Percentiles rank a stretch among this genome's conserved stretches.
Evolutionary conservation across 1,284 basidiomycete genomes (phyloP).

Genomic region (Trichosporon sp.): DNA sequence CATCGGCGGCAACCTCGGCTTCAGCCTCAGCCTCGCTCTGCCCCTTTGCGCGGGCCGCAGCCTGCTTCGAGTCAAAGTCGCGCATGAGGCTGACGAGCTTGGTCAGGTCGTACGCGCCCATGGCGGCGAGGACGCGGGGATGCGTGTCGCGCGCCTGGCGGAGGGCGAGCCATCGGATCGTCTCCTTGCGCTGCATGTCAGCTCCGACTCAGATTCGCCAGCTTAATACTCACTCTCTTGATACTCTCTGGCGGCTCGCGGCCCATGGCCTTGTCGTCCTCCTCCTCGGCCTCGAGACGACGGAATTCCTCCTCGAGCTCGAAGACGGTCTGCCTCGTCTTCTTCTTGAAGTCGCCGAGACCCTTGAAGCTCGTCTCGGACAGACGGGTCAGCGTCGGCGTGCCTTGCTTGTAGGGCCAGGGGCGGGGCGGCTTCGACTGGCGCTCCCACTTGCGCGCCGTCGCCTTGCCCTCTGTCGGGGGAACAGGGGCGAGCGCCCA

Average conservation of each 20-base stretch:
- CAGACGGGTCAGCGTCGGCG: slow-evolving; percentile 41
- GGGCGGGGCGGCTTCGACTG: slow-evolving; percentile 35
- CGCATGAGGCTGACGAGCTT: slow-evolving; percentile 36
- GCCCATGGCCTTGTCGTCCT: slow-evolving; percentile 50
- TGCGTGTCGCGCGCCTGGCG: slow-evolving; percentile 43
- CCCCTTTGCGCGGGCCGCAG: slow-evolving; percentile 28
- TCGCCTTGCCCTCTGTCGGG: slow-evolving; percentile 24
- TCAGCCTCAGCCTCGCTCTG: slow-evolving; percentile 26
- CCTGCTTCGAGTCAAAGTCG: slow-evolving; percentile 30
- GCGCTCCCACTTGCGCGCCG: slow-evolving; percentile 31
- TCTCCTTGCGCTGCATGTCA: slow-evolving; percentile 35
- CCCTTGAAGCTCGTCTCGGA: slow-evolving; percentile 43
- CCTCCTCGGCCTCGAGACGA: slow-evolving; percentile 44
- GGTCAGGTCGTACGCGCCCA: slow-evolving; percentile 40
- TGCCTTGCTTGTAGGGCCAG: slow-evolving; percentile 47
- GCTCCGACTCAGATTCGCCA: not conserved
- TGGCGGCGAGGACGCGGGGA: slow-evolving; percentile 38
- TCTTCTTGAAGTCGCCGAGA: slow-evolving; percentile 43
- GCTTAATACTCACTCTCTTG: slow-evolving; percentile 36
- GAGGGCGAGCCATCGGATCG: slow-evolving; percentile 47
- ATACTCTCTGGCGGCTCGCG: slow-evolving; percentile 35
- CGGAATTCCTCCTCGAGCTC: slow-evolving; percentile 41
- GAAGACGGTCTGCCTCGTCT: slow-evolving; percentile 24
- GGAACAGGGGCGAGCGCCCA: slow-evolving; percentile 46
- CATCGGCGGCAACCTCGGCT: slow-evolving; percentile 22